Conservation (phyloP, 2,329 filamentous ascomycete species). For the Calonectria hawksworthii region DNA sequence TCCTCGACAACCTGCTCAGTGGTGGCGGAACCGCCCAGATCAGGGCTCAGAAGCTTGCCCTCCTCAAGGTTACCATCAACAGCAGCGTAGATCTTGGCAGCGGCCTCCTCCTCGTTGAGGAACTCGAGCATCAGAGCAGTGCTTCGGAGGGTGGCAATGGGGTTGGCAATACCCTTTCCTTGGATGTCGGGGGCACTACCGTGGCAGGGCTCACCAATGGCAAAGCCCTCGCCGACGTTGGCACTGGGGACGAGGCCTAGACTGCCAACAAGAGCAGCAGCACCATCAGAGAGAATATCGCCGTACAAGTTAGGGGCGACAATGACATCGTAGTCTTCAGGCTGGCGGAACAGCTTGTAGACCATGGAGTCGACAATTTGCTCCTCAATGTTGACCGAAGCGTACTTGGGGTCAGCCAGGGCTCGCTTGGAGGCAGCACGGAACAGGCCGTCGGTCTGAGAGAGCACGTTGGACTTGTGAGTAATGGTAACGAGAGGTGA, state of each 20-base stretch:
- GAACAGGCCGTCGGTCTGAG: conserved; percentile 97
- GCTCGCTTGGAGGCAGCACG: conserved; percentile 82
- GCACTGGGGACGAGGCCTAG: conserved; percentile 94
- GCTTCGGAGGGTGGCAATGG: conserved; percentile 93
- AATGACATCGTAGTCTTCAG: conserved; percentile 95
- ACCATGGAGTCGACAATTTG: conserved; percentile 99
- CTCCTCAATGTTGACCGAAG: conserved; percentile 82
- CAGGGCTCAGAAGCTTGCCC: conserved; percentile 85
- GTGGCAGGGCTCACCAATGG: conserved; percentile 98
- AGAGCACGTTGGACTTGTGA: conserved; percentile 98
- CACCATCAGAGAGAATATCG: conserved; percentile 95
- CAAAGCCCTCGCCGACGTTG: conserved; percentile 94
- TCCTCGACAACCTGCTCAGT: conserved; percentile 91
- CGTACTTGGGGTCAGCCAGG: conserved; percentile 76
- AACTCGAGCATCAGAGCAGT: conserved; percentile 98
- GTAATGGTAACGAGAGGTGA: conserved; percentile 91
- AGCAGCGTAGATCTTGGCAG: conserved; percentile 89
- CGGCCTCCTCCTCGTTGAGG: conserved; percentile 86
- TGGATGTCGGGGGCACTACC: conserved; percentile 96
- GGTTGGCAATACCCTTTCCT: conserved; percentile 93
- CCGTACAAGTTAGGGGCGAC: conserved; percentile 98
- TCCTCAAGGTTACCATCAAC: conserved; percentile 93
- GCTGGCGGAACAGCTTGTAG: conserved; percentile 99
- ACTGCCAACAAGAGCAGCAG: conserved; percentile 92
- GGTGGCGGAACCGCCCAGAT: conserved; percentile 88